Base-by-base conservation (phyloP, 2,329 filamentous ascomycete species). In the Alternaria sp. region DNA sequence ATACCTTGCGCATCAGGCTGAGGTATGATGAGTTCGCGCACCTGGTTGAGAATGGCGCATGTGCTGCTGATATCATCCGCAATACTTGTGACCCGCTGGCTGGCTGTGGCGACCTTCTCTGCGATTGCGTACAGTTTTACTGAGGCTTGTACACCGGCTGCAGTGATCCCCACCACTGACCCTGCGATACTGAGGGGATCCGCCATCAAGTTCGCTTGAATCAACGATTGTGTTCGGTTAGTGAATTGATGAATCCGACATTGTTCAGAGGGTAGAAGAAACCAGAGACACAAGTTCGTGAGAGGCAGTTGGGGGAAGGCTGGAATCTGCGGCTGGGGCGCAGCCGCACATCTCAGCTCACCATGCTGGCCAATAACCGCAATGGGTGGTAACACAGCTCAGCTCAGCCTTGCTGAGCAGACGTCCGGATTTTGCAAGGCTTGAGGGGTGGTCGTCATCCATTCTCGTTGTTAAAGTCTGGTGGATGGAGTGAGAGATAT, bases 31-130 rank as follows among this genome's bases (percentile, higher is more conserved):
- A 65, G 44, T 8, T 62, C 59, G 25, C 47, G 56, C 26, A 65
- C 21, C 28, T 62, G 59, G 52, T 62, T 65, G 10, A 67, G 32
- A 5, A 67, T 61, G 0, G 36, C 65, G 46, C 62, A 65, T 3
- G 62, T 67, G 36, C 65, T 65, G 17, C 40, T 62, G 2, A 67
- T 61, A 15, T 65, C 65, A 26, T 67, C 51, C 7, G 54, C 65
- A 12, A 67, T 65, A 9, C 47, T 58, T 8, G 19, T 30, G 6
- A 65, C 54, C 26, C 56, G 43, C 6, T 62, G 30, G 9, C 40
- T 47, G 1, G 54, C 54, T 21, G 54, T 58, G 13, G 40, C 40
- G 5, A 67, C 57, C 23, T 47, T 62, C 17, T 67, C 62, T 3
- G 62, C 62, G 12, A 67, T 57, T 1, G 58, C 62, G 15, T 54